Evolutionary conservation across 352 stramenopile genomes (phyloP), one percentile per base, ranked within the genome.

Genomic region (Globisporangium emineosum): DNA sequence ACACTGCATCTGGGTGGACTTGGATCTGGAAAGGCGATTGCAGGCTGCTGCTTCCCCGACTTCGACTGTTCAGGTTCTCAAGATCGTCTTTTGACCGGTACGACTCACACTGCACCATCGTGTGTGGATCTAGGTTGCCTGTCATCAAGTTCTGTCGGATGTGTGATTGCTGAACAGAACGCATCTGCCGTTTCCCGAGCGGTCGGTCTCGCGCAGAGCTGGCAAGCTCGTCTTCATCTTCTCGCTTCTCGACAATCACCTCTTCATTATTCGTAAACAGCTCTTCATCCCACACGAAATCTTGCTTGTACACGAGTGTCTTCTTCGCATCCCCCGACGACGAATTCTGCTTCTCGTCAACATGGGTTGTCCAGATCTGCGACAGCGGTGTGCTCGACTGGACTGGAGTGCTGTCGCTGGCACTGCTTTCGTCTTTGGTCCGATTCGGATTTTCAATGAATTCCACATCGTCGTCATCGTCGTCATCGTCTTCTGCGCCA

Each of bases 1-100:
- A 97, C 5, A 79, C 81, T 5, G 81, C 93, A 54, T 98, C 89
- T 13, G 94, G 91, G 64, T 97, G 89, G 7, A 98, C 90, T 37
- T 83, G 50, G 21, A 98, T 80, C 19, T 76, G 73, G 64, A 97
- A 98, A 8, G 94, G 94, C 27, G 96, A 80, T 13, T 77, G 71
- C 25, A 89, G 57, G 19, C 52, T 81, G 12, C 70, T 62, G 5
- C 64, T 64, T 13, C 79, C 76, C 21, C 80, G 77, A 33, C 75
- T 86, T 32, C 78, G 71, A 73, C 66, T 79, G n/a, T 71, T 76
- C 30, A 64, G 60, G 19, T 72, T 74, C 30, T 83, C 69, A 19
- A 19, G 21, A 86, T 65, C 42, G 60, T 83, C 15, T 52, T 10
- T 67, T 55, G 71, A 62, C 2, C 73, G 64, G 57, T 95, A 95